Evolutionary conservation across 306 rosid genomes (phyloP).

Genomic region (Quillaja saponaria): DNA sequence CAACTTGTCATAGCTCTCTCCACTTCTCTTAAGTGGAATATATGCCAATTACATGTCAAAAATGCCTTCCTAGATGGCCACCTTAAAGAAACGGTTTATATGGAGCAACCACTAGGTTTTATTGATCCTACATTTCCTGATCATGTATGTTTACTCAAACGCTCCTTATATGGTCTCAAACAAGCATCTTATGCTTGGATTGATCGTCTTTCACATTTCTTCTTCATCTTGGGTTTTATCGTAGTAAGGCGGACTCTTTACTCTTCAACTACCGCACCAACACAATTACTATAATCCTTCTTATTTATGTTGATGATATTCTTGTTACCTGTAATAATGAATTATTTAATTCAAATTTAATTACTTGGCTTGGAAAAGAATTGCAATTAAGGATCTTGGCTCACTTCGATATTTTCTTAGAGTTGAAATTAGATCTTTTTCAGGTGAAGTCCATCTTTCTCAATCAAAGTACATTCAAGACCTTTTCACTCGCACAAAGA

Average conservation of each 20-base stretch:
- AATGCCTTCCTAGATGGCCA: not conserved
- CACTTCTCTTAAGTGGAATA: not conserved
- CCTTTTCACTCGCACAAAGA: not conserved
- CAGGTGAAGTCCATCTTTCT: not conserved
- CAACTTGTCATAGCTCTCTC: not conserved
- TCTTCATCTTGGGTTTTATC: not conserved
- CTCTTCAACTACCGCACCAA: not conserved
- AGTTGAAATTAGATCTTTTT: not conserved
- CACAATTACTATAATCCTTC: not conserved
- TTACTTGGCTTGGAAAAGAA: not conserved
- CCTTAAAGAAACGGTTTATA: not conserved
- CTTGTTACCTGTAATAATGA: not conserved
- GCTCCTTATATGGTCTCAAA: not conserved
- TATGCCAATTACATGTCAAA: not conserved
- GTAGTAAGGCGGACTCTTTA: not conserved
- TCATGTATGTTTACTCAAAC: not conserved
- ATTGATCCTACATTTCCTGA: not conserved
- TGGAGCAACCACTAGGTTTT: slow-evolving; percentile 4
- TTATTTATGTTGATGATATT: slow-evolving; percentile 1
- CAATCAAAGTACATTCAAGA: not conserved
- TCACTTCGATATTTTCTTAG: not conserved
- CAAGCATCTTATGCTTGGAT: slow-evolving; percentile 13
- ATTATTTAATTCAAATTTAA: too few species aligned
- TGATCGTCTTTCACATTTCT: not conserved
- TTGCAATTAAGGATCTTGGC: not conserved